Evolutionary conservation across 2,329 filamentous ascomycete genomes (phyloP), one percentile per base, ranked within the genome.

Genomic region (Blastomyces percursus): DNA sequence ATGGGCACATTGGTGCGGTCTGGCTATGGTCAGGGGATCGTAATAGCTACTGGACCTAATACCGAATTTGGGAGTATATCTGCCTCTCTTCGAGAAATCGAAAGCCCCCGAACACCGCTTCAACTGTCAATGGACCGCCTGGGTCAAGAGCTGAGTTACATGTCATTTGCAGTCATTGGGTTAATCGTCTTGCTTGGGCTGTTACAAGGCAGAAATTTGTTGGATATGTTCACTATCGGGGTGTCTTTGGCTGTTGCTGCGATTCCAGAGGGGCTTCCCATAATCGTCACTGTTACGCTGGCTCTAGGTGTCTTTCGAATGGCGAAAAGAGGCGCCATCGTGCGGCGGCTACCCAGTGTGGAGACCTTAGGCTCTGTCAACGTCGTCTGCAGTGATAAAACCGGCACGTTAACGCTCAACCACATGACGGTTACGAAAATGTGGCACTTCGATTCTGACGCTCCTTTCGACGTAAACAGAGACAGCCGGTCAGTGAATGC

Each of bases 351-450:
- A 77, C 95, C 95, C 27, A 97, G 94, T 75, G 95, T 99, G 9
- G 94, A 99, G 74, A 99, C 94, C 0, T 79, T 99, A 5, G 95
- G 95, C 9, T 96, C 92, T n/a, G 94, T 99, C 64, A 99, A 97
- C 70, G 92, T 99, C n/a, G 91, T 99, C 7, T 99, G 95, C 78
- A 96, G 91, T 68, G 94, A 99, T 80, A 99, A 99, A 78, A 99
- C 94, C 52, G 91, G 93, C 40, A 99, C 94, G 1, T 79, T 99
- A 64, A 99, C 94, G 0, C 91, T 92, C 72, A 99, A 97, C 72
- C 94, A 99, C 73, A 97, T 99, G 94, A 96, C 94, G 0, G 91
- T 91, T 0, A 92, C 91, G 19, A 96, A 94, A 71, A 86, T 99
- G 80, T 99, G 94, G 94, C 90, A 93, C 73, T 96, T 96, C 74